Evolutionary conservation across 257 asterid species (phyloP).

Genomic region (Thymus quinquecostatus): DNA sequence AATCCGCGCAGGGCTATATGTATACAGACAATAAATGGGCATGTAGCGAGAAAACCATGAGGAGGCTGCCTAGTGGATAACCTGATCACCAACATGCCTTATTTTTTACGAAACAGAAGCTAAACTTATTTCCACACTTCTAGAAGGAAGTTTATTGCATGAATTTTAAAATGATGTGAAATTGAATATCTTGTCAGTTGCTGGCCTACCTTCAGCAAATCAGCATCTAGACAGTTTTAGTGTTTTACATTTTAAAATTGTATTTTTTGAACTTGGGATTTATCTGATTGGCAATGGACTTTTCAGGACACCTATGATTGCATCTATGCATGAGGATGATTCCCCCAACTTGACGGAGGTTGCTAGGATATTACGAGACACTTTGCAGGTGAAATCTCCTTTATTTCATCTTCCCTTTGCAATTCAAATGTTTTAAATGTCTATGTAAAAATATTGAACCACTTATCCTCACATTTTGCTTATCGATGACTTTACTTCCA

Average conservation of each 20-base stretch:
- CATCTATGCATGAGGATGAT: conserved; percentile 93
- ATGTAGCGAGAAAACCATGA: no score
- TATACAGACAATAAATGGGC: no score
- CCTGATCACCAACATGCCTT: no score
- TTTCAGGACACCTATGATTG: conserved; percentile 73
- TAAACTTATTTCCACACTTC: background rate
- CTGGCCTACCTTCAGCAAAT: background rate
- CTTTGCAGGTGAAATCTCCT: conserved; percentile 54
- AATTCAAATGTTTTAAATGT: background rate
- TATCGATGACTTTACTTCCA: conserved; percentile 33
- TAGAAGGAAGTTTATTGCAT: background rate
- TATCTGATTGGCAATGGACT: conserved; percentile 8
- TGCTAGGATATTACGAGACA: conserved; percentile 59
- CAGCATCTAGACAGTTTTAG: no score
- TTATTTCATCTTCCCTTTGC: background rate
- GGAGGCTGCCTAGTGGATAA: no score
- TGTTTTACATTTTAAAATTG: background rate
- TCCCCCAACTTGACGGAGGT: conserved; percentile 76
- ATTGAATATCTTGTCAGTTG: background rate
- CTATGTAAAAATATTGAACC: background rate
- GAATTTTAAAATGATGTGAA: background rate
- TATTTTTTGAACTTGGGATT: background rate
- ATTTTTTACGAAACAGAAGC: background rate
- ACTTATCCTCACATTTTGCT: background rate
- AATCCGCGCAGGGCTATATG: no score